Evolutionary conservation across 148 eudicot species (phyloP), one percentile per base, ranked within the genome.

Genomic region (Linanthus parryae): DNA sequence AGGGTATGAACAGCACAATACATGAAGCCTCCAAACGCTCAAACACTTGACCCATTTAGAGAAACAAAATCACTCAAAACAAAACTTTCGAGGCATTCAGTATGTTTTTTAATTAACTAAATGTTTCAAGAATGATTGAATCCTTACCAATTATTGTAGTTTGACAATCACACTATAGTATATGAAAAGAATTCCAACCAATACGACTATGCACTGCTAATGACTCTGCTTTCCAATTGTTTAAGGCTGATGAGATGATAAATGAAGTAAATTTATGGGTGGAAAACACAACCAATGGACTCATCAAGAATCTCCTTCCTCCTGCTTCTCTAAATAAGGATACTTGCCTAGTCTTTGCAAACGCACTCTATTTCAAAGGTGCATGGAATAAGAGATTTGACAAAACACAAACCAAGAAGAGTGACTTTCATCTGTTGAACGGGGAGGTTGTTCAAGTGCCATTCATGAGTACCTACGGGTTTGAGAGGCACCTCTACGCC

Each of bases 311-410:
- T 16, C 62, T 57, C 19, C 43, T 57, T 24, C 35, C 44, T 2
- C 11, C 37, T 0, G 62, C 52, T 21, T 44, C 62, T 9, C 14
- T 45, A 20, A n/a, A 15, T 26, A 30, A 31, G 11, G 44, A 40
- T 15, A 57, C 62, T 23, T 21, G 33, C 5, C 62, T 57, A 22
- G 52, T 45, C 28, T 45, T 57, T 7, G 39, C 62, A 31, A 57
- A 45, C 35, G 62, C 62, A n/a, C 38, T 57, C 26, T 57, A 57
- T 43, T 57, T 57, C 40, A 57, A 57, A 22, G 62, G 62, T 8
- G 19, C 10, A 20, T 57, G 62, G 62, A 33, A 31, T 33, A 22
- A 44, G 13, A 20, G 8, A 4, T 45, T 57, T n/a, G 34, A 33
- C 24, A 13, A 36, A 21, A 16, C 23, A 44, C 17, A 2, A 37